Evolutionary conservation across 352 stramenopile genomes (phyloP), one percentile per base, ranked within the genome.

Genomic region (Peronospora farinosa): DNA sequence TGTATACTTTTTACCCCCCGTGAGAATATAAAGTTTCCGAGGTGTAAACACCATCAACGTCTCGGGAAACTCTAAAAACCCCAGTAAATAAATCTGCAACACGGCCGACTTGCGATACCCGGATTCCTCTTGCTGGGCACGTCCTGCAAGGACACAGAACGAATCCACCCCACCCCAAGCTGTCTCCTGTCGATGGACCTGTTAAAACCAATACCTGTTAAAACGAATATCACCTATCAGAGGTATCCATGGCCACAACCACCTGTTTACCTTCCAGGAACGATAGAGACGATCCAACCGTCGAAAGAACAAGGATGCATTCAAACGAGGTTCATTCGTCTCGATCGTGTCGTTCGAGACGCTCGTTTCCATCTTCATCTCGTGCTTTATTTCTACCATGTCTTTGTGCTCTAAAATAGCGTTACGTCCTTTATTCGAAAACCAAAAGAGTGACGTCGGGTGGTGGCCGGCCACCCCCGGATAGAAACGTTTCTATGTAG

Each of bases 11-110:
- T 93, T 95, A 43, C 82, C 81, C 13, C 84, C 82, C 37, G 88
- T 95, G 17, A 97, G 65, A 12, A 96, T 69, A 50, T 79, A 86
- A 17, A 97, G 69, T 60, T 74, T 92, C 42, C 56, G 60, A 21
- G 81, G 74, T 32, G 84, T 93, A 54, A 97, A 95, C 33, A 97
- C 57, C 74, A 96, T 94, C 31, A 96, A 69, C 21, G 88, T 96
- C 65, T 96, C 87, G 1, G 88, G 78, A 68, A 97, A 96, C 72
- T 97, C 88, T 32, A 95, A 65, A 57, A 90, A 95, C 7, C 84
- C 86, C 15, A 97, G 72, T 36, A 97, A 54, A 51, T 93, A 97
- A 58, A 96, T 87, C 72, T 97, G 87, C 38, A 95, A 48, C 54
- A 91, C 78, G 11, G 79, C 73, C 31, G 86, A 95, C 70, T 95